Base-by-base conservation (phyloP, 257 asterid genomes). In the Datura wrightii region DNA sequence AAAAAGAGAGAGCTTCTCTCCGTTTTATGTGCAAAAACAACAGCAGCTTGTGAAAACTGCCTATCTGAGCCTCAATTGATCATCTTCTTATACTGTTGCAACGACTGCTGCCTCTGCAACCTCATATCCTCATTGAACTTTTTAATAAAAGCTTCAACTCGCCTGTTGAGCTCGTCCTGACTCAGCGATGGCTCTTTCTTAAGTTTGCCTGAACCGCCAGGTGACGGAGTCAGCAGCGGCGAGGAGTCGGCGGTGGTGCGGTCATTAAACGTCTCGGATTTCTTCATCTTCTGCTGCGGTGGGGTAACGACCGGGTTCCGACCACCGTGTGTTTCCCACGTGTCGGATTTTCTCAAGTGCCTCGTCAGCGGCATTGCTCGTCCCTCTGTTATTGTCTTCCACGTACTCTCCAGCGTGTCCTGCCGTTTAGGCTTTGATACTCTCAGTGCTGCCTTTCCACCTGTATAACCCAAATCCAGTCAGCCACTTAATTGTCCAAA, bases 71-170 rank as follows among this genome's bases (percentile, higher is more conserved):
- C 90, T 5, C 91, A 86, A 52, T 87, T 90, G 79, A 93, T 55
- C 93, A 92, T 91, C 55, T 93, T 87, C 65, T 6, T 72, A 48
- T 94, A 92, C 76, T 94, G 93, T 62, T 90, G 92, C 79, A 94
- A 84, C 1, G 97, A 93, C 79, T 94, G 93, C 79, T 94, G 98
- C 54, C 97, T 87, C 69, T 94, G 97, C 63, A 93, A 85, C 89
- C 98, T 90, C 97, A 94, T 94, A 6, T 94, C 98, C 79, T 94
- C 93, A 31, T 94, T 94, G 84, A 94, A 93, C 92, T 93, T 94
- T 84, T 88, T 94, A 63, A 94, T 93, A 81, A 94, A 94, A 8
- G 97, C 98, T 86, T 94, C 98, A 8, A 94, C 97, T 39, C 98
- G 88, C 78, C 89, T 54, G 86, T 92, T 91, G 79, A 94, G 85